Conservation (phyloP, 306 rosid species). For the Glycyrrhiza uralensis region DNA sequence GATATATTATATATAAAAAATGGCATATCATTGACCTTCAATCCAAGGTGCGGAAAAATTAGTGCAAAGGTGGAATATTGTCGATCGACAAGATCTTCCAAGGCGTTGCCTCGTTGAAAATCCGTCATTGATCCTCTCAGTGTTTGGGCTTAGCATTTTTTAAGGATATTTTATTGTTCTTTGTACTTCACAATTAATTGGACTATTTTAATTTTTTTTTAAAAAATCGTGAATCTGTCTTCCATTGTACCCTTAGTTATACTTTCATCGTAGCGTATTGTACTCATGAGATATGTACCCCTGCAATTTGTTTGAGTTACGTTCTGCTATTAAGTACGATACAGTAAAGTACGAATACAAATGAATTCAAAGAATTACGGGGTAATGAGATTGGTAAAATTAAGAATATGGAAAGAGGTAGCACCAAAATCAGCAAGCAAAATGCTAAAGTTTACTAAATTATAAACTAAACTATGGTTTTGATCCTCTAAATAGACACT, state of each 20-base stretch:
- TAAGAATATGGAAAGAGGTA: no score
- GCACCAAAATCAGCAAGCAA: no score
- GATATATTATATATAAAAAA: not conserved
- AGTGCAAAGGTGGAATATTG: not conserved
- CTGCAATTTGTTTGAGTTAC: no score
- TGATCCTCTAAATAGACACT: no score
- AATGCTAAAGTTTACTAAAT: no score
- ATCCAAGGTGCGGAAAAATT: not conserved
- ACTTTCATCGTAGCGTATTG: not conserved
- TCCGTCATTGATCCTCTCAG: not conserved
- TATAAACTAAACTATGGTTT: no score
- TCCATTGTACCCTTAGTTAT: not conserved
- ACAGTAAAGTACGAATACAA: no score
- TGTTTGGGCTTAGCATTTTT: not conserved
- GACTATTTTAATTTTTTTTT: not conserved
- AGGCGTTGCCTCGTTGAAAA: not conserved
- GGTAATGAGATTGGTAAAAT: no score
- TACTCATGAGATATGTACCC: no score
- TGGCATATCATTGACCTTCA: conserved; percentile 11
- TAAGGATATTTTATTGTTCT: not conserved
- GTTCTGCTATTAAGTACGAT: no score
- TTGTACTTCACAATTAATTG: not conserved
- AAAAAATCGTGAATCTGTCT: not conserved
- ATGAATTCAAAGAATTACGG: no score
- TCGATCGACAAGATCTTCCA: conserved; percentile 16